These are phyloP conservation scores for Onygenales sp. DNA, from an alignment of 2,329 filamentous ascomycete species.

Conservation along the genomic window DNA sequence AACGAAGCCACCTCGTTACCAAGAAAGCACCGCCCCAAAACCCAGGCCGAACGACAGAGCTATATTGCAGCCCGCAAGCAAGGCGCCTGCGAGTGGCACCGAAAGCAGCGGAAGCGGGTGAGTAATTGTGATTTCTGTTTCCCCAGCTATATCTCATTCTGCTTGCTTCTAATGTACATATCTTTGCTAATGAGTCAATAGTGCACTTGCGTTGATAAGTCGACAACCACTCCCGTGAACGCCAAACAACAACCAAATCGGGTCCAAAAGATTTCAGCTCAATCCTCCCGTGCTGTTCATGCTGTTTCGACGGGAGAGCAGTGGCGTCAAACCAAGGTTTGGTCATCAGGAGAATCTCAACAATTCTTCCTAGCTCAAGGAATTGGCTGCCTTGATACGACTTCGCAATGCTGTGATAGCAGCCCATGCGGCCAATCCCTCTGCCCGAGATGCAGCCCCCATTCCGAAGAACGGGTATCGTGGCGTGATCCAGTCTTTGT, in stretches of 20 bases:
- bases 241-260: neutral
- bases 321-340: no score
- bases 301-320: no score
- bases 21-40: conserved; percentile 32
- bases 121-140: conserved; percentile 8
- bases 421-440: no score
- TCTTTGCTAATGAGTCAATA: neutral
- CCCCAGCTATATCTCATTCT: neutral
- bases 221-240: neutral
- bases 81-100: conserved; percentile 35
- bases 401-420: no score
- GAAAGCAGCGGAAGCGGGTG: conserved; percentile 35
- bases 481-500: no score
- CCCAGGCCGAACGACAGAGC: conserved; percentile 32
- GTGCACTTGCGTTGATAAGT: neutral
- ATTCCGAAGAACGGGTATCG: no score
- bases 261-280: neutral
- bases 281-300: neutral
- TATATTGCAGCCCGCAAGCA: conserved; percentile 35
- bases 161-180: neutral
- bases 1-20: conserved; percentile 33
- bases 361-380: no score
- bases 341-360: no score
- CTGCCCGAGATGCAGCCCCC: no score
- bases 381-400: no score